Conservation (phyloP, 2,329 filamentous ascomycete species). For the Rutstroemia sp. region DNA sequence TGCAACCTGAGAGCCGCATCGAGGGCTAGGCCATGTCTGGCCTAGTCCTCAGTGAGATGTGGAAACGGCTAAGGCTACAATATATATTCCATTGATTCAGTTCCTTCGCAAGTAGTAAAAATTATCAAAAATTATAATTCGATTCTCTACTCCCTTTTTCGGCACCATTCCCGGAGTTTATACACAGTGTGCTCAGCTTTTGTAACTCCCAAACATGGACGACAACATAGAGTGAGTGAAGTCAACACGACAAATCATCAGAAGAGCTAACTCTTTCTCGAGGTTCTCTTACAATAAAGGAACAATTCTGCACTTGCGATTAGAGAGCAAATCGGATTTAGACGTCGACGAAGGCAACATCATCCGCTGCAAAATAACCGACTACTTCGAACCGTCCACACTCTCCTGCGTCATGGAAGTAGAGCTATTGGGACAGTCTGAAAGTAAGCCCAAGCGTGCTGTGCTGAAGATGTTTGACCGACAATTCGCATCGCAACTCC, state of each 20-base stretch:
- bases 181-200: background rate
- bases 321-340: background rate
- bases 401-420: background rate
- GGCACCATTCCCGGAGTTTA: too few species aligned
- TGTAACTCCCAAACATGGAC: background rate
- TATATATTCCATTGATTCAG: too few species aligned
- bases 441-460: background rate
- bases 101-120: too few species aligned
- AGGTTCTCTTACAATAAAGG: background rate
- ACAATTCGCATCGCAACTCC: background rate
- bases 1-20: too few species aligned
- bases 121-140: too few species aligned
- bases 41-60: too few species aligned
- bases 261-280: background rate
- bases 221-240: background rate
- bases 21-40: too few species aligned
- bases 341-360: background rate
- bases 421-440: background rate
- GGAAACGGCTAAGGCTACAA: too few species aligned
- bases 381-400: background rate
- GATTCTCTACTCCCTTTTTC: too few species aligned
- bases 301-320: background rate
- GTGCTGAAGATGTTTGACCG: background rate
- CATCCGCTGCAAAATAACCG: background rate
- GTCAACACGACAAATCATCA: background rate